Conservation (phyloP, 164 flowering plant species). For the Dillenia suffruticosa region DNA sequence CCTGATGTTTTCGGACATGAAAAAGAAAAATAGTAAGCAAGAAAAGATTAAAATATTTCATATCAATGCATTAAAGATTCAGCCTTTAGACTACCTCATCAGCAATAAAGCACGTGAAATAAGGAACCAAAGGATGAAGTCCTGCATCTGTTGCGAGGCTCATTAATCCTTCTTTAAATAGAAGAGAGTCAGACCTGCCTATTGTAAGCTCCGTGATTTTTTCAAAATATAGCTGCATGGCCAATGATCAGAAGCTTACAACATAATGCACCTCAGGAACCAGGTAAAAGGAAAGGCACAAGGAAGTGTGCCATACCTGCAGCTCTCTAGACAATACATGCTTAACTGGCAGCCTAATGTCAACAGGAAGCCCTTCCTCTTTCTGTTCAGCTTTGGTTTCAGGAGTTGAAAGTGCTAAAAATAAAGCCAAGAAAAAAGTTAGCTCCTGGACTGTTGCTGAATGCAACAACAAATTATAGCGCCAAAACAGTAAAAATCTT, state of each 20-base stretch:
- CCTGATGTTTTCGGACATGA: constrained; percentile 34
- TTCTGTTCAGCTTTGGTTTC: constrained; percentile 54
- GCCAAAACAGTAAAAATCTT: too few species aligned
- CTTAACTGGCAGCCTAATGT: constrained; percentile 79
- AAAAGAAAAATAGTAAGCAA: background rate
- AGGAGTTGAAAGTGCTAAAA: constrained; percentile 57
- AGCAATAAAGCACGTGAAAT: constrained; percentile 77
- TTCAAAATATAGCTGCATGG: constrained; percentile 87
- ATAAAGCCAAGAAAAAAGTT: background rate
- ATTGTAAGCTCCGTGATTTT: constrained; percentile 81
- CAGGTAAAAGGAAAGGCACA: background rate
- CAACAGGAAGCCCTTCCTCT: constrained; percentile 70
- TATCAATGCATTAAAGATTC: background rate
- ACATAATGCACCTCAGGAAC: background rate
- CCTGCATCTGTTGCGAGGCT: constrained; percentile 95
- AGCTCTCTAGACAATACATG: constrained; percentile 91
- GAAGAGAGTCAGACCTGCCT: constrained; percentile 52
- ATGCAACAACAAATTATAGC: too few species aligned
- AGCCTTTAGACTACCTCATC: constrained; percentile 67
- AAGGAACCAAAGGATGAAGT: constrained; percentile 94
- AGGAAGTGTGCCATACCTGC: constrained; percentile 44
- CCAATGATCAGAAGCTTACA: constrained; percentile 6
- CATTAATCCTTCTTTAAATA: constrained; percentile 73
- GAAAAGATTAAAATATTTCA: background rate
- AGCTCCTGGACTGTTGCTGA: too few species aligned